These are phyloP conservation scores for Monosporascus cannonballus DNA, from an alignment of 2,329 filamentous ascomycete species.

Conservation along the genomic window DNA sequence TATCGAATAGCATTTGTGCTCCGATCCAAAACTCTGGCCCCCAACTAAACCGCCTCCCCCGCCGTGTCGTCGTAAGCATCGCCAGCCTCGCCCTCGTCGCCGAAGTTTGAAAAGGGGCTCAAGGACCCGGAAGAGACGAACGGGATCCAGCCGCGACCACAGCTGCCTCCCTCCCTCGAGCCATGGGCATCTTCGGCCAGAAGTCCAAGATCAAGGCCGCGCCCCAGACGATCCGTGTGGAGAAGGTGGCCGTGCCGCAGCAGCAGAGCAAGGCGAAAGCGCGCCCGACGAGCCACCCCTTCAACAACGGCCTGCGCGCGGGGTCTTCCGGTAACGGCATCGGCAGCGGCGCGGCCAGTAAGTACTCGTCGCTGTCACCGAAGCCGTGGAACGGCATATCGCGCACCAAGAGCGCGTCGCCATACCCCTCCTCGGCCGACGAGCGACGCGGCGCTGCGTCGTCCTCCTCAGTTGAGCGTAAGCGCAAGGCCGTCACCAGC, in stretches of 20 bases:
- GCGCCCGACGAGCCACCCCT: conserved; percentile 9
- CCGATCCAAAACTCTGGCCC: not conserved
- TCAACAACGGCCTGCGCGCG: conserved; percentile 10
- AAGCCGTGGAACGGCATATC: conserved; percentile 26
- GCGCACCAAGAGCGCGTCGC: conserved; percentile 33
- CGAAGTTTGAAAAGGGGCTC: not conserved
- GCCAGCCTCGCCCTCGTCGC: no score
- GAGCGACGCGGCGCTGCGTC: conserved; percentile 16
- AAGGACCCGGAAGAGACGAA: not conserved
- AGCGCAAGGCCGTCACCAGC: conserved; percentile 39
- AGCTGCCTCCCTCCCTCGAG: not conserved
- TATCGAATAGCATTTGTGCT: not conserved
- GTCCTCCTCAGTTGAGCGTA: conserved; percentile 26
- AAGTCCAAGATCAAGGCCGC: conserved; percentile 46
- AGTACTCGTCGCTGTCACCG: conserved; percentile 31
- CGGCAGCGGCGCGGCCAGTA: no score
- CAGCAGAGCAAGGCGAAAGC: conserved; percentile 25
- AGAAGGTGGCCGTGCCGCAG: conserved; percentile 42
- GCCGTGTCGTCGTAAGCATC: no score
- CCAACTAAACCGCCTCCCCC: not conserved
- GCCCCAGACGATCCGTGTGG: conserved; percentile 44
- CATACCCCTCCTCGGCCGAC: conserved; percentile 26
- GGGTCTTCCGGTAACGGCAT: conserved; percentile 9
- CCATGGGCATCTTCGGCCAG: conserved; percentile 36
- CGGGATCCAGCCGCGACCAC: not conserved